A percentile compares a stretch with the other conserved stretches of the same genome.
These are phyloP conservation scores for Cryphonectria naterciae DNA, from an alignment of 2,329 filamentous ascomycete species.

Conservation along the genomic window DNA sequence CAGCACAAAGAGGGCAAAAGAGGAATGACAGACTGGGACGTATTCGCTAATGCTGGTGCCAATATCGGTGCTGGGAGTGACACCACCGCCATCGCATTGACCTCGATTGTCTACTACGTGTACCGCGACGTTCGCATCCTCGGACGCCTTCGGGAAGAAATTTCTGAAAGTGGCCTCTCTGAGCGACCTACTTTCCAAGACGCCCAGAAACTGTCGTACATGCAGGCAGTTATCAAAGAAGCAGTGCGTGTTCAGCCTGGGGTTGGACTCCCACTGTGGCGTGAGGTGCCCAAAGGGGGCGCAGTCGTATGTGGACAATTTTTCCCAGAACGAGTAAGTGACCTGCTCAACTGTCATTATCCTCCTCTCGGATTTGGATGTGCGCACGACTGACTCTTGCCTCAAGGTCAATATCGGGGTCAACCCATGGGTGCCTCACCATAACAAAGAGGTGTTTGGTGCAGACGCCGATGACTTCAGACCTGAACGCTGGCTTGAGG, in stretches of 20 bases:
- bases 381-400: neutral
- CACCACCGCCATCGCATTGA: conserved; percentile 12
- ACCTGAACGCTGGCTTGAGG: neutral
- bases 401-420: conserved; percentile 37
- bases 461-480: conserved; percentile 42
- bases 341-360: neutral
- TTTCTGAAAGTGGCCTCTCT: conserved; percentile 57
- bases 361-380: neutral
- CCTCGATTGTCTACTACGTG: conserved; percentile 3
- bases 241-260: conserved; percentile 70
- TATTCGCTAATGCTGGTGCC: neutral
- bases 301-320: conserved; percentile 38
- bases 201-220: conserved; percentile 48
- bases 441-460: conserved; percentile 39
- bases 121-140: conserved; percentile 63
- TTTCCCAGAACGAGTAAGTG: conserved; percentile 42
- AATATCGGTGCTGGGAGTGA: conserved; percentile 47
- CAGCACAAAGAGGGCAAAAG: neutral
- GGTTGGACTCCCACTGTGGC: conserved; percentile 51
- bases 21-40: neutral
- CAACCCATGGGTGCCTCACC: conserved; percentile 41
- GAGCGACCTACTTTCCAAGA: conserved; percentile 56
- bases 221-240: conserved; percentile 63
- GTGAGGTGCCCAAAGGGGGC: conserved; percentile 35
- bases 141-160: conserved; percentile 71